A percentile compares a stretch with the other conserved stretches of the same genome.
These are phyloP conservation scores for Oryza officinalis DNA, from an alignment of 176 grass and related monocot genomes.

Conservation along the genomic window DNA sequence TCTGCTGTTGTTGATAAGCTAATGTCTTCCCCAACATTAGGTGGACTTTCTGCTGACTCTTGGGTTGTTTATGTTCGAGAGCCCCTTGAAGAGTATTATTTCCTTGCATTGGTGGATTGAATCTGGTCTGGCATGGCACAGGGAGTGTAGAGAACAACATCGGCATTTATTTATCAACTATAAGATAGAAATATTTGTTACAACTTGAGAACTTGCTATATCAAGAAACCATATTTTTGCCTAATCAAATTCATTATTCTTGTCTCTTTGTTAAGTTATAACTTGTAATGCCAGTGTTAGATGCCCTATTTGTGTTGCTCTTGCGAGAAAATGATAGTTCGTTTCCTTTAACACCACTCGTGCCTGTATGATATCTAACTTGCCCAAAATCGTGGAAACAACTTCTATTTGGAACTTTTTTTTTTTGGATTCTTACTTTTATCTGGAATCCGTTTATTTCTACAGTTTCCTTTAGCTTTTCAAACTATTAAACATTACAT, in stretches of 20 bases:
- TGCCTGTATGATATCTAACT: too few species aligned
- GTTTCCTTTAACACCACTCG: too few species aligned
- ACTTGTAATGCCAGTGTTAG: background rate
- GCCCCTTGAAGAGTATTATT: slow-evolving; percentile 5
- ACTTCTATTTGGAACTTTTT: too few species aligned
- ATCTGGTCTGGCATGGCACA: slow-evolving; percentile 9
- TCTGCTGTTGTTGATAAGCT: slow-evolving; percentile 25
- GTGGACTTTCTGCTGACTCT: slow-evolving; percentile 28
- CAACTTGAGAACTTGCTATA: background rate
- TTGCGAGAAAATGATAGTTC: background rate
- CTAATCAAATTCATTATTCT: background rate
- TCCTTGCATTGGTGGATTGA: slow-evolving; percentile 9
- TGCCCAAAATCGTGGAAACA: too few species aligned
- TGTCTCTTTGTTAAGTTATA: background rate
- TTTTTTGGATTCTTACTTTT: too few species aligned
- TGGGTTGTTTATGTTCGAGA: slow-evolving; percentile 32
- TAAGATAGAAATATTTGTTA: slow-evolving; percentile 37
- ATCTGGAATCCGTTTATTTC: too few species aligned
- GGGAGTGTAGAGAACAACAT: slow-evolving; percentile 32
- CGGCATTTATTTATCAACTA: slow-evolving; percentile 6
- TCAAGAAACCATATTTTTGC: slow-evolving; percentile 16
- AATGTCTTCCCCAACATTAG: slow-evolving; percentile 1
- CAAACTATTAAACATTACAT: too few species aligned
- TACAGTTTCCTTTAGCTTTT: too few species aligned
- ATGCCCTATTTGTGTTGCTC: background rate